A percentile compares a stretch with the other conserved stretches of the same genome.
Conservation (phyloP, 352 stramenopile species). For the Globisporangium iwayamae region DNA sequence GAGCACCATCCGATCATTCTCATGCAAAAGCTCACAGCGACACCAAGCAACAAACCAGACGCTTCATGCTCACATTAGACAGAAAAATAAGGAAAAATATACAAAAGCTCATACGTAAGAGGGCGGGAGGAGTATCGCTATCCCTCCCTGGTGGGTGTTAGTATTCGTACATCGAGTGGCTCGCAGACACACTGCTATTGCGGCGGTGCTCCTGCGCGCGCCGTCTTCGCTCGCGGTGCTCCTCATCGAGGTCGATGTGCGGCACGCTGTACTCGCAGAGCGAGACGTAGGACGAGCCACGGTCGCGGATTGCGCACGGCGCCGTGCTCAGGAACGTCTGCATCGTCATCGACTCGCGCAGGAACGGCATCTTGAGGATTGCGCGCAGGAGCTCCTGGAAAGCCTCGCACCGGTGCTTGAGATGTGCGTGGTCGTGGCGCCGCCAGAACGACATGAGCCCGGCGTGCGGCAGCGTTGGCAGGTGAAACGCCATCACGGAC, state of each 20-base stretch:
- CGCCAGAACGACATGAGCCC: conserved; percentile 80
- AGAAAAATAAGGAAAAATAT: background rate
- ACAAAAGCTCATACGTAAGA: conserved; percentile 1
- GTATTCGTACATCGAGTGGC: conserved; percentile 19
- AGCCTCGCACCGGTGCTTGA: conserved; percentile 63
- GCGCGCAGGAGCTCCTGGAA: conserved; percentile 73
- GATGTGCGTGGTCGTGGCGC: conserved; percentile 69
- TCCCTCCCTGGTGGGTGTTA: background rate
- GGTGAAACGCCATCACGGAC: conserved; percentile 51
- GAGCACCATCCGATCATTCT: too few relatives aligned
- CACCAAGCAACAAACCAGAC: background rate
- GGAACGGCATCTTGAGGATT: conserved; percentile 28
- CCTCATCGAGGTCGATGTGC: conserved; percentile 54
- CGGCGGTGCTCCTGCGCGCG: conserved; percentile 64
- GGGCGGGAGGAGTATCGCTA: background rate
- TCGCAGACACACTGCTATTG: conserved; percentile 64
- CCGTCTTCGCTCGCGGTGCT: conserved; percentile 71
- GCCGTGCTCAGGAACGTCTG: conserved; percentile 56
- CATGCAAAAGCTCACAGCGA: background rate
- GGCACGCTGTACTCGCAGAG: conserved; percentile 75
- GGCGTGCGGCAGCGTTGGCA: conserved; percentile 68
- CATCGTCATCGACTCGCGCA: conserved; percentile 38
- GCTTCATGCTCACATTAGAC: conserved; percentile 2
- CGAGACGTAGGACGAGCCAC: conserved; percentile 79
- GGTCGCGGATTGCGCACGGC: conserved; percentile 49